Evolutionary conservation across 2,329 filamentous ascomycete species (phyloP).

Genomic region (Fusarium caatingaense): DNA sequence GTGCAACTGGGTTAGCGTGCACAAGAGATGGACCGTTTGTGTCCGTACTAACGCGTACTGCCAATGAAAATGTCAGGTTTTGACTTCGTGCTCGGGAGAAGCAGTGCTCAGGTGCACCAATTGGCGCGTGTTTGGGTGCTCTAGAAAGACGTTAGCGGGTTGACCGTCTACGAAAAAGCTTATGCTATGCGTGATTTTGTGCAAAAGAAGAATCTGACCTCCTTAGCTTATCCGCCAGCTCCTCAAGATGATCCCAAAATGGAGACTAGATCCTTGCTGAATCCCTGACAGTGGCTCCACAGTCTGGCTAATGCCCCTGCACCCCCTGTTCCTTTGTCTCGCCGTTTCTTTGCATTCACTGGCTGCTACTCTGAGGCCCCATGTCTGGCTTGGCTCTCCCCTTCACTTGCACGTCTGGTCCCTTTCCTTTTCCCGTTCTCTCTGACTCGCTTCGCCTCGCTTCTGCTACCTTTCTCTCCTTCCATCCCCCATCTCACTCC

Average conservation of each 20-base stretch:
- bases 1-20: conserved; percentile 1
- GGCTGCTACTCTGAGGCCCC: conserved; percentile 20
- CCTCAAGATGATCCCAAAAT: conserved; percentile 29
- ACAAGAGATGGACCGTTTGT: conserved; percentile 4
- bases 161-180: not conserved
- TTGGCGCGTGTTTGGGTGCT: conserved; percentile 14
- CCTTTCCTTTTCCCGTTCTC: conserved; percentile 42
- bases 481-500: conserved; percentile 41
- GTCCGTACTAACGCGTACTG: not conserved
- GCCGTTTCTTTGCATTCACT: conserved; percentile 25
- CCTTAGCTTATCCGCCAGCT: conserved; percentile 18
- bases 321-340: conserved; percentile 31
- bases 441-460: conserved; percentile 44
- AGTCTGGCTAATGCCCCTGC: conserved; percentile 20
- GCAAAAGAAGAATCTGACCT: conserved; percentile 26
- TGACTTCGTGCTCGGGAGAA: not conserved
- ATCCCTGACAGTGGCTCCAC: conserved; percentile 29
- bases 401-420: conserved; percentile 32
- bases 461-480: conserved; percentile 37
- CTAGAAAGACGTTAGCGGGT: conserved; percentile 17
- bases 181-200: conserved; percentile 33
- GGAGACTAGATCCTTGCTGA: conserved; percentile 29
- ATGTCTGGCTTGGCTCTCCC: conserved; percentile 29
- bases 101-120: conserved; percentile 2
- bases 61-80: not conserved